Base-by-base conservation (phyloP, 2,329 filamentous ascomycete species). In the Trichophyton schoenleinii region DNA sequence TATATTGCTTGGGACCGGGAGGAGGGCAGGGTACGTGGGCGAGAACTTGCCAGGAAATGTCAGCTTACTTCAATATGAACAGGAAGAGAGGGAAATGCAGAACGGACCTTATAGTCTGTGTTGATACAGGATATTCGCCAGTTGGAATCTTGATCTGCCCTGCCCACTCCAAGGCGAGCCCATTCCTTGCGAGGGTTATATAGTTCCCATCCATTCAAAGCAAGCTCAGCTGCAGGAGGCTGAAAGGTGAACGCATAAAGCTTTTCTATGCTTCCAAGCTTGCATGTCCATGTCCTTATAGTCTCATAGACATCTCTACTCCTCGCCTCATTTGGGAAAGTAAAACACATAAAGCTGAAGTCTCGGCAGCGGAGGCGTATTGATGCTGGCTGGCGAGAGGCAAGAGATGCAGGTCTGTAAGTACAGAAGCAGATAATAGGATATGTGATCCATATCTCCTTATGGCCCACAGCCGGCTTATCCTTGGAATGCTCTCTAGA, bases 111-210 rank as follows among this genome's bases (percentile, higher is more conserved):
- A 71, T 96, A 97, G 74, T 96, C 89, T 59, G 83, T 79, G 74
- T 99, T 99, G 76, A 99, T 91, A 59, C 83, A 83, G 7, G 90
- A 91, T 71, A 99, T 84, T 64, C 94, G 86, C 94, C 94, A 99
- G 31, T 88, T 88, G 67, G 82, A 84, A 65, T 91, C 80, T n/a
- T 75, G 75, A n/a, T 84, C 84, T 73, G 95, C 91, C 59, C 86
- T 84, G 67, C 88, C 89, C 68, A 96, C 88, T 49, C 92, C 94
- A 75, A 96, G 87, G 25, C 94, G 84, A 65, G 84, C 83, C 75
- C 90, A 96, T 76, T 99, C 94, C 64, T 85, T 85, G 68, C 84
- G 85, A 15, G 91, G 83, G 74, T 97, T 87, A 73, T 97, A 99
- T 15, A 95, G 68, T 6, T 85, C 77, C 89, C 91, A 95, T 13